Evolutionary conservation across 2,329 filamentous ascomycete genomes (phyloP).

Genomic region (Cordyceps tenuipes): DNA sequence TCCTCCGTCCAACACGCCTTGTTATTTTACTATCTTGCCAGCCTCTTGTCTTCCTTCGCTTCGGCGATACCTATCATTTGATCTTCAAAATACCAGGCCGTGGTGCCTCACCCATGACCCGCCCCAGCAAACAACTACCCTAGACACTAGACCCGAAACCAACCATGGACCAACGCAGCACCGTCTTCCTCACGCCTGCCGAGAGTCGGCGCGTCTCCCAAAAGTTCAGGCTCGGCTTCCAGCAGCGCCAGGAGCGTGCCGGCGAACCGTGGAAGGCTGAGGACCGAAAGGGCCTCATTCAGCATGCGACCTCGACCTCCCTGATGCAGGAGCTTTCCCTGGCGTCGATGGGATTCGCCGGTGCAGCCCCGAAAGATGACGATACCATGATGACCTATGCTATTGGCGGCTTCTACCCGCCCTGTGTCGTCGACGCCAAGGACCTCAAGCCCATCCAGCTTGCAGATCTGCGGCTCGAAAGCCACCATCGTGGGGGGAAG

Average conservation of each 20-base stretch:
- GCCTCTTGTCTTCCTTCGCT: neutral
- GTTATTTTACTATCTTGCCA: no score
- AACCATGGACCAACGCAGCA: conserved; percentile 19
- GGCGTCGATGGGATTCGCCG: conserved; percentile 15
- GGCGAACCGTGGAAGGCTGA: conserved; percentile 16
- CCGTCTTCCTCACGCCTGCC: conserved; percentile 24
- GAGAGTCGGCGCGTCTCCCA: conserved; percentile 23
- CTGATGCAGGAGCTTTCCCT: conserved; percentile 25
- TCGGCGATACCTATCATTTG: neutral
- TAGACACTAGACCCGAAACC: neutral
- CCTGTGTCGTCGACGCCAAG: conserved; percentile 15
- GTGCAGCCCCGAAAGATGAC: conserved; percentile 9
- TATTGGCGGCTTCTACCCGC: conserved; percentile 20
- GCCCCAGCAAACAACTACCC: neutral
- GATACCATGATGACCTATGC: conserved; percentile 22
- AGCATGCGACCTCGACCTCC: conserved; percentile 21
- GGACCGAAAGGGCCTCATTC: conserved; percentile 16
- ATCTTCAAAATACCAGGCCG: neutral
- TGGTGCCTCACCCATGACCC: neutral
- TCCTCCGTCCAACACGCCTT: neutral
- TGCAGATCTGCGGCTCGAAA: conserved; percentile 21
- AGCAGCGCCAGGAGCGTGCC: conserved; percentile 17
- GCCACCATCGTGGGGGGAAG: conserved; percentile 21
- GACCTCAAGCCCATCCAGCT: conserved; percentile 20
- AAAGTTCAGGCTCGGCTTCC: conserved; percentile 16